Percentiles rank a stretch among this genome's conserved stretches.
These are phyloP conservation scores for Sphagnum contortum DNA, from an alignment of 225 moss, liverwort and hornwort genomes.

Conservation along the genomic window DNA sequence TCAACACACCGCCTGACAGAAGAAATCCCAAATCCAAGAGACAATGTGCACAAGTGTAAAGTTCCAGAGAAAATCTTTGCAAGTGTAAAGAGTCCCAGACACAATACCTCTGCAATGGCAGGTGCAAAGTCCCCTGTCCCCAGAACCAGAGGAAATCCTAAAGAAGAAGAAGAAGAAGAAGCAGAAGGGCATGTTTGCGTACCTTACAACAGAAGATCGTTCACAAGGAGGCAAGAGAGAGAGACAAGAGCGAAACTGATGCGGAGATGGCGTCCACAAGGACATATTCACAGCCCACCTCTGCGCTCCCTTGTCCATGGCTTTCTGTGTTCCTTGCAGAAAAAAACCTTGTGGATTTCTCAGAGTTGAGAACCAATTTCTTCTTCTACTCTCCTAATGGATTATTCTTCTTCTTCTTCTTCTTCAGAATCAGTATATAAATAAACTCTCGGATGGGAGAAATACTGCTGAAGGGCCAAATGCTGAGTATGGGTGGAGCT, in stretches of 20 bases:
- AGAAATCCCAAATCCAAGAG: neutral
- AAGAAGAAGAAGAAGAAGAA: neutral
- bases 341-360: no score
- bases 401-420: no score
- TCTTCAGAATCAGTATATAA: no score
- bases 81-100: neutral
- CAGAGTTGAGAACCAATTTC: no score
- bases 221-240: slow-evolving; percentile 47
- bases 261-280: slow-evolving; percentile 43
- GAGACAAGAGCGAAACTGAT: slow-evolving; percentile 24
- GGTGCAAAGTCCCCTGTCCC: neutral
- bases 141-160: neutral
- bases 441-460: no score
- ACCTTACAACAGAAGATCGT: slow-evolving; percentile 41
- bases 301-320: slow-evolving; percentile 37
- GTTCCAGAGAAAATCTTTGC: no score
- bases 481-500: no score
- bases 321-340: neutral
- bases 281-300: slow-evolving; percentile 58
- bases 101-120: neutral
- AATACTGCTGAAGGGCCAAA: no score
- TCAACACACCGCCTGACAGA: neutral
- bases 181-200: neutral
- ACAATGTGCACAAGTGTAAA: no score
- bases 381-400: no score